Base-by-base conservation (phyloP, 768 basidiomycete species). In the Leccinellum rugosiceps region DNA sequence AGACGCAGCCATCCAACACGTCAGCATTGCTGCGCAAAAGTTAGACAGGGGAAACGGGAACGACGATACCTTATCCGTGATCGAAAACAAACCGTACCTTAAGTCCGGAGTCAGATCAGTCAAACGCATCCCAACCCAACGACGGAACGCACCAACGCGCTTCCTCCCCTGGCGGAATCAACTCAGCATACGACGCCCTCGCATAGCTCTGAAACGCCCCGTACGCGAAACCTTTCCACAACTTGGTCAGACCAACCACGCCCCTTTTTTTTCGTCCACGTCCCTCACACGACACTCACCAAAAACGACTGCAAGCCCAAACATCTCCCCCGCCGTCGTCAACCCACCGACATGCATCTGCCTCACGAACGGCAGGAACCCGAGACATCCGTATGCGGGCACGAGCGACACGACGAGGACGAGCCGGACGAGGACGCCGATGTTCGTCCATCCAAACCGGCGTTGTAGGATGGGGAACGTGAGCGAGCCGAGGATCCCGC, bases 181-280 rank as follows among this genome's bases (percentile, higher is more conserved):
- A 73, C 65, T 91, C 91, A 2, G 92, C 86, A 66, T 92, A 98
- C 43, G 89, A 85, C 2, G 93, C 90, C 25, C 95, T 76, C 0
- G 93, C 89, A 60, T 94, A 96, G 23, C 89, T 83, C 72, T 96
- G 93, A 75, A 97, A 97, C 0, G 94, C 90, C 4, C 95, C 94
- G 63, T 90, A 94, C 1, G 93, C 81, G 62, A 81, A 75, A 53
- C 86, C 85, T 87, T 55, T 15, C 1, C 15, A n/a, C 17, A 17
- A 1, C 35, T 38, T 38, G 4, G 17, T 48, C 17, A 11, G 9
- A 6, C 13, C 26, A 26, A 17, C 47, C 2, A 5, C 30, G 10
- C 15, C 7, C 13, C 11, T 28, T 28, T 28, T 28, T 28, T 28
- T 28, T 28, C 9, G 44, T n/a, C 19, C 10, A 14, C 47, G n/a